A percentile compares a stretch with the other conserved stretches of the same genome.
phyloP scores from a whole-genome alignment of 495 filamentous ascomycete genomes.

The Daldinia caldariorum region DNA sequence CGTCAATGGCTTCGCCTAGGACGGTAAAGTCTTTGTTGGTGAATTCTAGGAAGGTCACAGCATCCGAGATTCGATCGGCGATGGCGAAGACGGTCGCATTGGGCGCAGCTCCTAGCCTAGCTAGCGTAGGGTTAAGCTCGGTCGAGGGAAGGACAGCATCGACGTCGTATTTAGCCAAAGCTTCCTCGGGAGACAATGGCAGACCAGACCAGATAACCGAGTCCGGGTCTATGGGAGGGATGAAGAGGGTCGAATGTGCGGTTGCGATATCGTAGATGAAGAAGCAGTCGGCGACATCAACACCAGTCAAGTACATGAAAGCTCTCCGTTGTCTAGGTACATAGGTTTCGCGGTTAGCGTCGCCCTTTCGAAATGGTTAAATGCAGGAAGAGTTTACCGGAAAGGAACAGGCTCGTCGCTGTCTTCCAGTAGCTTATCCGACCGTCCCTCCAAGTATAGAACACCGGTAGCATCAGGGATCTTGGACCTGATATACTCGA shows the following conservation, averaged over 20 bases:
- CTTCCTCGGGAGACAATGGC: conserved; percentile 79
- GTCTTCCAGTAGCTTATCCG: conserved; percentile 80
- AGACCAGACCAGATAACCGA: conserved; percentile 97
- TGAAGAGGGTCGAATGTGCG: conserved; percentile 84
- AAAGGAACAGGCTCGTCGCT: conserved; percentile 82
- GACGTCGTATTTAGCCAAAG: conserved; percentile 79
- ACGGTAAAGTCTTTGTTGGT: conserved; percentile 66
- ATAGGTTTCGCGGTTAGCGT: conserved; percentile 32
- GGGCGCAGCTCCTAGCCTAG: conserved; percentile 54
- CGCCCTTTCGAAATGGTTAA: neutral
- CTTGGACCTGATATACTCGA: conserved; percentile 72
- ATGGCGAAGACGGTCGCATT: conserved; percentile 74
- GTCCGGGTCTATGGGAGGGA: conserved; percentile 87
- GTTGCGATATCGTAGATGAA: conserved; percentile 80
- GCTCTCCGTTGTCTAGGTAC: conserved; percentile 78
- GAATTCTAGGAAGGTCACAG: conserved; percentile 71
- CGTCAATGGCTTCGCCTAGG: conserved; percentile 81
- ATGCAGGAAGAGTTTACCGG: conserved; percentile 60
- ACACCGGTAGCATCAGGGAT: conserved; percentile 68
- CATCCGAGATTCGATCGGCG: conserved; percentile 71
- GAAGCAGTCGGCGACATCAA: conserved; percentile 80
- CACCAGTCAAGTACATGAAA: conserved; percentile 96
- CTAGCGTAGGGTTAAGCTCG: conserved; percentile 73
- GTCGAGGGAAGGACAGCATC: conserved; percentile 75
- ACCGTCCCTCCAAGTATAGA: conserved; percentile 88